These are phyloP conservation scores for Carex littledalei DNA, from an alignment of 176 grass and related monocot species.

Conservation along the genomic window DNA sequence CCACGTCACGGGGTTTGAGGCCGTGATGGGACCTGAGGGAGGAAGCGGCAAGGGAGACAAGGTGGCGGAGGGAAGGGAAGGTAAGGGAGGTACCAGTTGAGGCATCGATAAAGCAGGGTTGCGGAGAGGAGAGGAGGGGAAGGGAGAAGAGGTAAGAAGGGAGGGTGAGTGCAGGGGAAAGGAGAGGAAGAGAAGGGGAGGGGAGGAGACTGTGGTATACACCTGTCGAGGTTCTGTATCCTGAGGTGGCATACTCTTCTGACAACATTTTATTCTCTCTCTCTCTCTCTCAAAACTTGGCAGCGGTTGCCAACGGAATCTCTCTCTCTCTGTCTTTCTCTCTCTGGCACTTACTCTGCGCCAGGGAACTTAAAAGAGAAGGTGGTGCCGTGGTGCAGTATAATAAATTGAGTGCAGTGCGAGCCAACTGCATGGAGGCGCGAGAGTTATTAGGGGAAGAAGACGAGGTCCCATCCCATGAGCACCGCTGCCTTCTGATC, in stretches of 20 bases:
- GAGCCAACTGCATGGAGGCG: not conserved
- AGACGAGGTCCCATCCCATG: too few relatives aligned
- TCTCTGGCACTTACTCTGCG: not conserved
- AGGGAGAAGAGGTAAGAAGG: conserved; percentile 32
- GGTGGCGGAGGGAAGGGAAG: conserved; percentile 19
- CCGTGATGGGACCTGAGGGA: not conserved
- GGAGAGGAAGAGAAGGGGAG: not conserved
- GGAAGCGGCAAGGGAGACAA: not conserved
- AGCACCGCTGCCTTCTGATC: not conserved
- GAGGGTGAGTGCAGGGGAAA: not conserved
- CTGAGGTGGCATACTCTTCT: conserved; percentile 1
- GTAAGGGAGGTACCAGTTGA: conserved; percentile 28
- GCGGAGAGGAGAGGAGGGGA: not conserved
- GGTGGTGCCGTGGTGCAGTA: not conserved
- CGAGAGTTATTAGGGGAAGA: not conserved
- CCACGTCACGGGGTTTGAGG: conserved; percentile 30
- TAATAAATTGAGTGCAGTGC: not conserved
- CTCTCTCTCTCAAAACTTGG: not conserved
- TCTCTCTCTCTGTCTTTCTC: not conserved
- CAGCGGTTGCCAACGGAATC: too few relatives aligned
- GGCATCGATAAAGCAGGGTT: conserved; percentile 41
- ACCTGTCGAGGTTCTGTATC: conserved; percentile 31
- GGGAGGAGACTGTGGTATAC: conserved; percentile 23
- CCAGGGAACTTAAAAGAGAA: not conserved
- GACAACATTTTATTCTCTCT: conserved; percentile 10